A percentile compares a stretch with the other conserved stretches of the same genome.
Evolutionary conservation across 192 early-diverging fungal genomes (phyloP).

Genomic region (Coemansia sp.): DNA sequence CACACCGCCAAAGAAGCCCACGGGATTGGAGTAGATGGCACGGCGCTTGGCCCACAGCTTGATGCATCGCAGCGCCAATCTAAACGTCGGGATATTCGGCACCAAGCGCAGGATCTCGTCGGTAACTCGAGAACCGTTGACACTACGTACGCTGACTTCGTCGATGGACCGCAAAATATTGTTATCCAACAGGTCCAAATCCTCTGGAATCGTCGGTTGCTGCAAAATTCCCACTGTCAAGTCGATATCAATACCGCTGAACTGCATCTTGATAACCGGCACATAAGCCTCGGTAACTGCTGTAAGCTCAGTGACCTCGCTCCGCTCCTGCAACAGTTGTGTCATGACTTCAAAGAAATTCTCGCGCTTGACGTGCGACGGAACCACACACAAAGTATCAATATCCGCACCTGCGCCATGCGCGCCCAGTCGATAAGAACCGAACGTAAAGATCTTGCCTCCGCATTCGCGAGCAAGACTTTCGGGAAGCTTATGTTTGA

Average conservation of each 20-base stretch:
- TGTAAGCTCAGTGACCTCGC: constrained; percentile 84
- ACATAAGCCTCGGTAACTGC: constrained; percentile 88
- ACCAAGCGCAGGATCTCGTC: constrained; percentile 94
- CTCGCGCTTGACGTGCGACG: constrained; percentile 81
- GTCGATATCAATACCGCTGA: constrained; percentile 91
- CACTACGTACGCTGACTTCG: constrained; percentile 78
- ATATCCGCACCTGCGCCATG: constrained; percentile 96
- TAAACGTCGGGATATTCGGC: constrained; percentile 83
- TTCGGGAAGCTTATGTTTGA: constrained; percentile 77
- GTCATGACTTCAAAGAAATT: constrained; percentile 92
- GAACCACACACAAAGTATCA: constrained; percentile 95
- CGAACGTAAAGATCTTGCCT: constrained; percentile 97
- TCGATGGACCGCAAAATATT: constrained; percentile 85
- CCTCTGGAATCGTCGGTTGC: constrained; percentile 74
- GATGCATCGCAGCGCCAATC: constrained; percentile 87
- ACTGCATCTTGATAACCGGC: constrained; percentile 92
- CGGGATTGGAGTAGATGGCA: constrained; percentile 92
- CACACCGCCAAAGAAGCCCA: constrained; percentile 98
- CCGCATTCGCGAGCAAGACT: constrained; percentile 80
- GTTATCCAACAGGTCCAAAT: constrained; percentile 81
- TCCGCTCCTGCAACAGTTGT: constrained; percentile 74
- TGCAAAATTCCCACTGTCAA: constrained; percentile 82
- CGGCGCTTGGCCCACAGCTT: constrained; percentile 96
- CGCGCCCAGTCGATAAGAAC: constrained; percentile 92
- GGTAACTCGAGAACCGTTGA: constrained; percentile 96